Evolutionary conservation across 1,139 yeast genomes (phyloP).

Genomic region (Yamadazyma spencermartinsiae): DNA sequence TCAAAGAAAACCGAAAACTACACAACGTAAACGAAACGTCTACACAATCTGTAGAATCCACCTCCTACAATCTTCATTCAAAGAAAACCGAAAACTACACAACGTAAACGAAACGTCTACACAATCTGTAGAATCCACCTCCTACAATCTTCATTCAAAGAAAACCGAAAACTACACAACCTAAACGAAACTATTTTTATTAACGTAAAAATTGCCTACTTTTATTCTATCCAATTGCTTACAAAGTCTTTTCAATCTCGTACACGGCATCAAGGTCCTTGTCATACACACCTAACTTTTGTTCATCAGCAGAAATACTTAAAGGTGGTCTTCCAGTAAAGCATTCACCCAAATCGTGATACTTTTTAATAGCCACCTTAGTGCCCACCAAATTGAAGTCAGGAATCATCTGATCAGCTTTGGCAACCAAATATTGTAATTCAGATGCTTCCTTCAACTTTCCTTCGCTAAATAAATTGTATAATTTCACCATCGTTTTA

Average conservation of each 20-base stretch:
- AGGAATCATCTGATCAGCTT: slow-evolving; percentile 41
- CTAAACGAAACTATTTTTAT: not conserved
- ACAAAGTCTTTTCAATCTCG: slow-evolving; percentile 14
- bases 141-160: no score
- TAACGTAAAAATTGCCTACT: not conserved
- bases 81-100: no score
- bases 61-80: no score
- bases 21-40: no score
- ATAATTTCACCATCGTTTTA: slow-evolving; percentile 36
- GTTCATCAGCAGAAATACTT: slow-evolving; percentile 10
- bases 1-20: no score
- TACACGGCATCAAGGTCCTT: slow-evolving; percentile 14
- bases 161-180: no score
- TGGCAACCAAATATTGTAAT: slow-evolving; percentile 40
- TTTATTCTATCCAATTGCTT: not conserved
- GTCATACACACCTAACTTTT: slow-evolving; percentile 14
- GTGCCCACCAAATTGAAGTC: slow-evolving; percentile 47
- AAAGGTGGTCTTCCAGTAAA: slow-evolving; percentile 27
- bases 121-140: no score
- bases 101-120: no score
- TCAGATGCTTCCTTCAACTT: slow-evolving; percentile 39
- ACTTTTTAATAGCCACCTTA: slow-evolving; percentile 28
- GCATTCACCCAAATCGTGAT: slow-evolving; percentile 21
- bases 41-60: no score
- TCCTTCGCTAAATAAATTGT: slow-evolving; percentile 26